Conservation (phyloP, 441 rosid species). For the Erodium moschatum region DNA sequence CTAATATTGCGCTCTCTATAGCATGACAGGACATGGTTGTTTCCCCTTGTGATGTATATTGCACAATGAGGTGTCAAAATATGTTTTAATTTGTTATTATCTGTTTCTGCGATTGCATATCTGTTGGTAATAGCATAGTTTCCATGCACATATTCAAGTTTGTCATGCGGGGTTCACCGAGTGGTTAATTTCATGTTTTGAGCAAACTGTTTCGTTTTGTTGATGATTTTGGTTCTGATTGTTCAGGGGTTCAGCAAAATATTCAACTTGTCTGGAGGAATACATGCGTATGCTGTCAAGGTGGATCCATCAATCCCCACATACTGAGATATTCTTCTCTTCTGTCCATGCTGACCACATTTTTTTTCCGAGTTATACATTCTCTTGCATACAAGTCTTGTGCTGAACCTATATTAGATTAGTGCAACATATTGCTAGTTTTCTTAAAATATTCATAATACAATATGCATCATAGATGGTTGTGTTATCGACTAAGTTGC, state of each 20-base stretch:
- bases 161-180: neutral
- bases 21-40: too few species aligned
- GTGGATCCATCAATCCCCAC: constrained; percentile 67
- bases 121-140: neutral
- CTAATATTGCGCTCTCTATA: too few species aligned
- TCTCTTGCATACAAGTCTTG: too few species aligned
- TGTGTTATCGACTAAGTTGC: too few species aligned
- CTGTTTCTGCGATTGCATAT: too few species aligned
- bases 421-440: too few species aligned
- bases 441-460: too few species aligned
- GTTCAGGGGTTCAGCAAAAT: constrained; percentile 68
- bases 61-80: too few species aligned
- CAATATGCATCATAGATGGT: too few species aligned
- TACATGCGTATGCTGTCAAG: constrained; percentile 57
- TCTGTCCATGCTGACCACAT: neutral
- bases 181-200: neutral
- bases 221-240: constrained; percentile 4
- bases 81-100: too few species aligned
- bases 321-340: constrained; percentile 27
- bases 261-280: constrained; percentile 62
- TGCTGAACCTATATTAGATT: too few species aligned
- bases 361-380: neutral
- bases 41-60: too few species aligned
- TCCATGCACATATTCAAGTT: neutral
- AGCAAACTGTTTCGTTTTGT: neutral